Conservation (phyloP, 768 basidiomycete species). For the Pleurotus pulmonarius region DNA sequence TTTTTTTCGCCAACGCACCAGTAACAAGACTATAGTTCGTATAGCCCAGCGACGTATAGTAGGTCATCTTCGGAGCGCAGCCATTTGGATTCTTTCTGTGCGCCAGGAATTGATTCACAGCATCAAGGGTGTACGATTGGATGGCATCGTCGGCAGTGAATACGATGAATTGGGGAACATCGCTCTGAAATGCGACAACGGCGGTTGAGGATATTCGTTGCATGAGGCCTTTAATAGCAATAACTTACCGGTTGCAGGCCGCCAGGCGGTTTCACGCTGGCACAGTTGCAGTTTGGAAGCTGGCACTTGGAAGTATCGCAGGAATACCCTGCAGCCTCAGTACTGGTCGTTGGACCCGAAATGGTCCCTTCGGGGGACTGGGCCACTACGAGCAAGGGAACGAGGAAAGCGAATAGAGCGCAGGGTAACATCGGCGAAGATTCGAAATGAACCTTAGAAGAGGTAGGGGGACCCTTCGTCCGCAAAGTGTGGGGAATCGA, state of each 20-base stretch:
- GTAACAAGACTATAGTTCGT: slow-evolving; percentile 77
- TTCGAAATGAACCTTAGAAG: not conserved
- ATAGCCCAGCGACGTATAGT: slow-evolving; percentile 66
- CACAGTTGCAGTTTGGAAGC: slow-evolving; percentile 70
- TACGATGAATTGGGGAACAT: slow-evolving; percentile 65
- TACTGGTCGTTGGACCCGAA: slow-evolving; percentile 47
- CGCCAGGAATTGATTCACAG: slow-evolving; percentile 72
- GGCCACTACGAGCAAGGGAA: slow-evolving; percentile 30
- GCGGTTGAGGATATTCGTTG: not conserved
- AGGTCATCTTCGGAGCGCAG: slow-evolving; percentile 73
- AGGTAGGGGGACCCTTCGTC: not conserved
- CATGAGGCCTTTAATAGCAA: not conserved
- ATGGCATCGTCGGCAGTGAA: slow-evolving; percentile 78
- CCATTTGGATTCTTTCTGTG: slow-evolving; percentile 76
- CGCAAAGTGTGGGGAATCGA: not conserved
- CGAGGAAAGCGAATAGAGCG: slow-evolving; percentile 22
- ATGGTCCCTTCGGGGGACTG: slow-evolving; percentile 41
- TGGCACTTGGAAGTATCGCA: slow-evolving; percentile 64
- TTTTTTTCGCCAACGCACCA: slow-evolving; percentile 22
- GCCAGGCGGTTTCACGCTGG: slow-evolving; percentile 70
- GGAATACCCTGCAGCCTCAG: slow-evolving; percentile 60
- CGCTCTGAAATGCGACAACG: slow-evolving; percentile 30
- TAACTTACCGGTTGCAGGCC: slow-evolving; percentile 58
- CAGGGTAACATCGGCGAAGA: slow-evolving; percentile 12
- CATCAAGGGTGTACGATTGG: slow-evolving; percentile 71